These are phyloP conservation scores for Penicillium thymicola DNA, from an alignment of 2,329 filamentous ascomycete species.

Conservation along the genomic window DNA sequence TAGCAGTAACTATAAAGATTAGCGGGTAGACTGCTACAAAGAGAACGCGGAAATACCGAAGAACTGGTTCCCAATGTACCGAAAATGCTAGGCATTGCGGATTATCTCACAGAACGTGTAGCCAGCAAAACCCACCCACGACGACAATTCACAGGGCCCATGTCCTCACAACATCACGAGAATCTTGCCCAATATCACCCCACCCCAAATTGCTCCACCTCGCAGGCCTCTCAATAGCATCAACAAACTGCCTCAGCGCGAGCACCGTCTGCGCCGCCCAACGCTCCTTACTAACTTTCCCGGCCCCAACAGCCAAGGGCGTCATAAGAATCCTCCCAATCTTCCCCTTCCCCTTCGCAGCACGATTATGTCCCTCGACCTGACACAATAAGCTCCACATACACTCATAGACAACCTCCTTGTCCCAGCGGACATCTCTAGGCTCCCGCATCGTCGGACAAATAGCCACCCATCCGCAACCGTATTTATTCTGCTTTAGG, in stretches of 20 bases:
- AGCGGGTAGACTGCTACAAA: conserved; percentile 12
- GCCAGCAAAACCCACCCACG: not conserved
- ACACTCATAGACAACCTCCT: conserved; percentile 54
- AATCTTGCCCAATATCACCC: conserved; percentile 31
- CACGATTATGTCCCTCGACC: conserved; percentile 49
- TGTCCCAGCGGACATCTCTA: conserved; percentile 46
- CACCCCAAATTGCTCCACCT: conserved; percentile 45
- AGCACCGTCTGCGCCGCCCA: conserved; percentile 53
- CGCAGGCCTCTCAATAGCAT: conserved; percentile 45
- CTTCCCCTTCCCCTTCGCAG: conserved; percentile 6
- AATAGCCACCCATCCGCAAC: conserved; percentile 46
- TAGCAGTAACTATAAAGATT: conserved; percentile 64
- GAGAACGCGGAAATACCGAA: conserved; percentile 62
- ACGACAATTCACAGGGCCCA: conserved; percentile 8
- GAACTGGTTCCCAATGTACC: conserved; percentile 99
- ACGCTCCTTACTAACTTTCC: conserved; percentile 43
- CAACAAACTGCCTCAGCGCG: conserved; percentile 52
- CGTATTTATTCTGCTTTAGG: conserved; percentile 43
- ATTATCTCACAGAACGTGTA: conserved; percentile 78
- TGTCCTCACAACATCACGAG: conserved; percentile 18
- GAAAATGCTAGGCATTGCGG: conserved; percentile 79
- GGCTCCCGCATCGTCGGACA: conserved; percentile 56
- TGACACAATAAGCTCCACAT: conserved; percentile 52
- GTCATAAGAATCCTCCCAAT: conserved; percentile 51
- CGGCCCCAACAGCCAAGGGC: conserved; percentile 51